Evolutionary conservation across 306 rosid genomes (phyloP).

Genomic region (Dalbergia oliveri): DNA sequence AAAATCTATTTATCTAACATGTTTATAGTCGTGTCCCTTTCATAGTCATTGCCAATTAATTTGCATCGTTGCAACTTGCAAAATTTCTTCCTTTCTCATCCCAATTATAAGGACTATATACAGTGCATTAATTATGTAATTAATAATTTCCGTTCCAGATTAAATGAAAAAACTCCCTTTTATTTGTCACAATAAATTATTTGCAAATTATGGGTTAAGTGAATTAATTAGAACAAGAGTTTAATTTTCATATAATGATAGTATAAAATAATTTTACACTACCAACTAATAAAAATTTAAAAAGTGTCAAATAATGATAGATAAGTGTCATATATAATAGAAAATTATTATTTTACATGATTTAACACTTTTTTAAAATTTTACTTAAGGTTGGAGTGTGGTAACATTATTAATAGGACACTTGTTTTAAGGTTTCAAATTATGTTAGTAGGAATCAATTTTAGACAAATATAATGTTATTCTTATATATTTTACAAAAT

Average conservation of each 20-base stretch:
- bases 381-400: neutral
- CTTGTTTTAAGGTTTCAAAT: too few species aligned
- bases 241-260: too few species aligned
- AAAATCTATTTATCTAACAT: neutral
- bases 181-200: neutral
- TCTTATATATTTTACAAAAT: too few species aligned
- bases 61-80: neutral
- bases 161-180: neutral
- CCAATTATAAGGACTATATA: neutral
- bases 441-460: too few species aligned
- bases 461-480: too few species aligned
- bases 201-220: neutral
- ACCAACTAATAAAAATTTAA: too few species aligned
- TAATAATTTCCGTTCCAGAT: neutral
- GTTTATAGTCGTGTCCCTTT: neutral
- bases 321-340: too few species aligned
- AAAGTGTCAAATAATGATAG: too few species aligned
- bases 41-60: neutral
- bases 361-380: too few species aligned
- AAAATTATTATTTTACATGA: too few species aligned
- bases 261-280: too few species aligned
- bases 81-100: neutral
- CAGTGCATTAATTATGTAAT: neutral
- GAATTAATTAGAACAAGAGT: neutral
- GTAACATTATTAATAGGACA: neutral